These are phyloP conservation scores for Prunus persica DNA, from an alignment of 306 rosid genomes.

Conservation along the genomic window Prunus_persica_NCBIv2 NC_034012.1:1289001-1289500, in stretches of 20 bases:
- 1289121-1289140: background rate
- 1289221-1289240: slow-evolving; percentile 21
- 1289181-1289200: slow-evolving; percentile 17
- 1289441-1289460: background rate
- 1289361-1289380: slow-evolving; percentile 36
- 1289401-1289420: background rate
- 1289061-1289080: background rate
- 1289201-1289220: slow-evolving; percentile 26
- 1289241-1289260: slow-evolving; percentile 13
- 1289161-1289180: slow-evolving; percentile 17
- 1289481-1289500: too few species aligned
- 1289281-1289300: slow-evolving; percentile 29
- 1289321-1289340: slow-evolving; percentile 22
- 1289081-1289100: background rate
- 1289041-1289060: background rate
- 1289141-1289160: background rate
- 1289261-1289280: slow-evolving; percentile 23
- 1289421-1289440: background rate
- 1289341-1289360: slow-evolving; percentile 26
- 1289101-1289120: background rate
- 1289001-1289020: slow-evolving; percentile 22
- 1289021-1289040: background rate
- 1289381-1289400: slow-evolving; percentile 27
- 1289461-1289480: background rate
- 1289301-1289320: slow-evolving; percentile 26